These are phyloP conservation scores for Sporothrix curviconia DNA, from an alignment of 2,329 filamentous ascomycete genomes.

Conservation along the genomic window DNA sequence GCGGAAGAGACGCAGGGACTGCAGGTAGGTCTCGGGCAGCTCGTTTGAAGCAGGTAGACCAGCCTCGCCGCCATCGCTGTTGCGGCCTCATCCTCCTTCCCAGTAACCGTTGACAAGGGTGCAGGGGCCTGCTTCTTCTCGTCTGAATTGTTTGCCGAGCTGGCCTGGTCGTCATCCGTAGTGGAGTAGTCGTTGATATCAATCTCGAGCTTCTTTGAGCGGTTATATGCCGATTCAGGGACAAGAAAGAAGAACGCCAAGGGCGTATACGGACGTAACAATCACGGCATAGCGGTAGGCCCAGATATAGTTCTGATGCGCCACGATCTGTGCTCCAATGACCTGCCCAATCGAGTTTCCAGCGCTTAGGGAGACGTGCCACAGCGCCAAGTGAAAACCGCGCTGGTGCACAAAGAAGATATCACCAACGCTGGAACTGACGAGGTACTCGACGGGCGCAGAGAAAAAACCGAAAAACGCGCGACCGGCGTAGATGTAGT, in stretches of 20 bases:
- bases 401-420: conserved; percentile 52
- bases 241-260: conserved; percentile 35
- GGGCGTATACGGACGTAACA: conserved; percentile 23
- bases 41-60: background rate
- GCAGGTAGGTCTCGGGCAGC: conserved; percentile 11
- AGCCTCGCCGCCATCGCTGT: background rate
- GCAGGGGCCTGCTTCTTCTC: background rate
- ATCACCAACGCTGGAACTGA: conserved; percentile 44
- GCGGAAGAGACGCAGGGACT: conserved; percentile 20
- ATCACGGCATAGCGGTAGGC: background rate
- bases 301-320: conserved; percentile 3
- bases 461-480: conserved; percentile 24
- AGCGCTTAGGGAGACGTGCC: conserved; percentile 19
- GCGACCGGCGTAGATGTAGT: conserved; percentile 20
- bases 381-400: conserved; percentile 25
- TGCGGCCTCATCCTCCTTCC: background rate
- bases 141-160: too few relatives aligned
- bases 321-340: background rate
- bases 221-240: conserved; percentile 35
- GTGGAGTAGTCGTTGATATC: background rate
- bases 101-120: background rate
- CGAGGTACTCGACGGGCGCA: conserved; percentile 27
- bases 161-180: background rate
- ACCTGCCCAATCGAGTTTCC: conserved; percentile 10
- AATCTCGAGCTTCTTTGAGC: background rate